phyloP scores from a whole-genome alignment of 208 protist species.

The Wallacemonas rigidus region DNA sequence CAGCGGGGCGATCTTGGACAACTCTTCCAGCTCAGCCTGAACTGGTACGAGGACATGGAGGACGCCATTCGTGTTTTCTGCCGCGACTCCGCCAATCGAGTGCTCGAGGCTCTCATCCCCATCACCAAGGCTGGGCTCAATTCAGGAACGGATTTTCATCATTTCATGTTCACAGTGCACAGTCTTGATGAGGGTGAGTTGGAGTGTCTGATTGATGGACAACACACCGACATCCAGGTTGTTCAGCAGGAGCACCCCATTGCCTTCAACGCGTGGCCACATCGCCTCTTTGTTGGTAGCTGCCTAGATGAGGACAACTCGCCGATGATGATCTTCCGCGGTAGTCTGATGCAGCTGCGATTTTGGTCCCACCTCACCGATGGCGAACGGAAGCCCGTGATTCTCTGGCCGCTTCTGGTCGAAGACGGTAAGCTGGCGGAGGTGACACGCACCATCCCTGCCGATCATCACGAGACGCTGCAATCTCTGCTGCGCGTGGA shows the following conservation, averaged over 20 bases:
- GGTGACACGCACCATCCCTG: conserved; percentile 67
- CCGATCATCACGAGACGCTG: conserved; percentile 79
- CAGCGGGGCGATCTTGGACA: conserved; percentile 76
- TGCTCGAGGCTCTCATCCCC: conserved; percentile 75
- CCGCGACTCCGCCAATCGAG: conserved; percentile 83
- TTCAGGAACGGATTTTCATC: conserved; percentile 53
- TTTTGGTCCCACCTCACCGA: conserved; percentile 50
- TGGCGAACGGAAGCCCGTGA: conserved; percentile 42
- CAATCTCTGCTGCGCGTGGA: conserved; percentile 50
- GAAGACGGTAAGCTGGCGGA: conserved; percentile 59
- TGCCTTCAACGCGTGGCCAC: conserved; percentile 87
- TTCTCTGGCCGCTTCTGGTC: conserved; percentile 78
- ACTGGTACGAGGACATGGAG: conserved; percentile 74
- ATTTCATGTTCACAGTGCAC: conserved; percentile 73
- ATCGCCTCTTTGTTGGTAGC: conserved; percentile 84
- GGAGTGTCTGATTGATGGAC: conserved; percentile 72
- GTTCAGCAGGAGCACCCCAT: conserved; percentile 88
- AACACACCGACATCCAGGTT: conserved; percentile 46
- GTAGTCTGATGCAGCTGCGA: conserved; percentile 78
- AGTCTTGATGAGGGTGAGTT: conserved; percentile 82
- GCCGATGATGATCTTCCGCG: conserved; percentile 62
- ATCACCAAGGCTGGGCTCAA: conserved; percentile 27
- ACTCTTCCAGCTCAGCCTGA: conserved; percentile 81
- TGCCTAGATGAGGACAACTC: conserved; percentile 75
- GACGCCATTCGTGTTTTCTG: conserved; percentile 72